A percentile compares a stretch with the other conserved stretches of the same genome.
These are phyloP conservation scores for Boletus rubescentipes DNA, from an alignment of 768 basidiomycete species.

Conservation along the genomic window DNA sequence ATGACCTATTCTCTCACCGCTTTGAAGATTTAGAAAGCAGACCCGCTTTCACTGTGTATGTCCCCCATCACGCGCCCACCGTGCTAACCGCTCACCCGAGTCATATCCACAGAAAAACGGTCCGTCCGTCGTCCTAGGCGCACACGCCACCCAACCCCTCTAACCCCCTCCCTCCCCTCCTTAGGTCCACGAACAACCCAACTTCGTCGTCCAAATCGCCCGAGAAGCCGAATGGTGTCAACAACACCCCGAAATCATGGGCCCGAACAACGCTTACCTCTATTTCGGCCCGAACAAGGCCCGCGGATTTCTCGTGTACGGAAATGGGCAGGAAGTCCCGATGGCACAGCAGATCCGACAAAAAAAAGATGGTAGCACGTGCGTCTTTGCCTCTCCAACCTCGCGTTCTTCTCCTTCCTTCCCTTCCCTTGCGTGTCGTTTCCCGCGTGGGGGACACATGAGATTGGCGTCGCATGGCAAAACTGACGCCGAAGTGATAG, in stretches of 20 bases:
- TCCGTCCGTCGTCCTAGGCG: constrained; percentile 7
- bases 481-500: constrained; percentile 34
- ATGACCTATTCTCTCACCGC: constrained; percentile 56
- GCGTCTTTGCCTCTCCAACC: constrained; percentile 30
- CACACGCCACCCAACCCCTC: background rate
- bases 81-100: constrained; percentile 1
- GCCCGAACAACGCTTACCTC: constrained; percentile 74
- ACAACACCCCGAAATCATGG: constrained; percentile 70
- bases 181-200: constrained; percentile 57
- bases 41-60: constrained; percentile 69
- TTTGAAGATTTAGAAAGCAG: constrained; percentile 66
- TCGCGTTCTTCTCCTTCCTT: too few relatives aligned
- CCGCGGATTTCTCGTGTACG: constrained; percentile 67
- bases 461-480: background rate
- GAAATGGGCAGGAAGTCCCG: constrained; percentile 53
- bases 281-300: constrained; percentile 68
- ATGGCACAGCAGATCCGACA: constrained; percentile 61
- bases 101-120: constrained; percentile 17
- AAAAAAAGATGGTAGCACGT: constrained; percentile 63
- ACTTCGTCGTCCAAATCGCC: constrained; percentile 60
- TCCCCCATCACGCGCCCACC: constrained; percentile 6
- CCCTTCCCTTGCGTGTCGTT: background rate
- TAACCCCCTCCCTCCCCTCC: background rate
- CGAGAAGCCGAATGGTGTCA: constrained; percentile 67
- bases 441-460: background rate